Evolutionary conservation across 2,329 filamentous ascomycete species (phyloP).

Genomic region (Ceratocystis harringtonii): DNA sequence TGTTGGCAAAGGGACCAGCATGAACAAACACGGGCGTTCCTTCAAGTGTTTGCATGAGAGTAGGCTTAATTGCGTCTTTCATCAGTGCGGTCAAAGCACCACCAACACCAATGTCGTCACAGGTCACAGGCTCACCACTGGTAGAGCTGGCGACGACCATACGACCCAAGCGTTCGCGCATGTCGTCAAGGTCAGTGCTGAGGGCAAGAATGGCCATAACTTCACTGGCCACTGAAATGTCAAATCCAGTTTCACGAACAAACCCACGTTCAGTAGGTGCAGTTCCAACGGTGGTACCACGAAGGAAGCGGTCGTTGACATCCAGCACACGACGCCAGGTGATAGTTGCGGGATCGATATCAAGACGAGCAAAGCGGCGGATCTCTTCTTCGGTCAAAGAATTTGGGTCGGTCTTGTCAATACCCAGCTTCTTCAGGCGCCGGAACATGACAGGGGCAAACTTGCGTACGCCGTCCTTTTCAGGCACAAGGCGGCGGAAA

Average conservation of each 20-base stretch:
- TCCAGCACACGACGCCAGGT: slow-evolving; percentile 94
- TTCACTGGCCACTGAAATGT: slow-evolving; percentile 94
- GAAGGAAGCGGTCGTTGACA: slow-evolving; percentile 89
- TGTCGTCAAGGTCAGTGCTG: slow-evolving; percentile 71
- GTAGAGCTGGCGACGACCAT: slow-evolving; percentile 91
- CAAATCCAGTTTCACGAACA: slow-evolving; percentile 79
- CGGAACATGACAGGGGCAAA: slow-evolving; percentile 88
- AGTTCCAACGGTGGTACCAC: slow-evolving; percentile 75
- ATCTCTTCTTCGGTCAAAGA: slow-evolving; percentile 86
- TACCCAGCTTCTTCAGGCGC: slow-evolving; percentile 86
- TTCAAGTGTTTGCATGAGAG: slow-evolving; percentile 95
- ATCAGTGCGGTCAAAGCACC: slow-evolving; percentile 88
- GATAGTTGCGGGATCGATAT: slow-evolving; percentile 93
- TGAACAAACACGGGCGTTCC: slow-evolving; percentile 96
- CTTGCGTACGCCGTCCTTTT: slow-evolving; percentile 74
- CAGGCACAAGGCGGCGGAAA: slow-evolving; percentile 74
- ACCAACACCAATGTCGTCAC: slow-evolving; percentile 84
- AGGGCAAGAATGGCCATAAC: slow-evolving; percentile 97
- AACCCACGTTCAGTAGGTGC: slow-evolving; percentile 84
- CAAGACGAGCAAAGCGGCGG: slow-evolving; percentile 71
- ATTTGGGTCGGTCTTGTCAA: slow-evolving; percentile 85
- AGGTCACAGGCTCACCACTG: slow-evolving; percentile 79
- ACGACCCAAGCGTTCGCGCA: slow-evolving; percentile 81
- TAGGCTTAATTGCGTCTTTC: slow-evolving; percentile 97
- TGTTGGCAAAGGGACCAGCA: slow-evolving; percentile 94